Percentiles rank a stretch among this genome's conserved stretches.
These are phyloP conservation scores for Coelastrella sp. DNA, from an alignment of 139 green algal species.

Conservation along the genomic window DNA sequence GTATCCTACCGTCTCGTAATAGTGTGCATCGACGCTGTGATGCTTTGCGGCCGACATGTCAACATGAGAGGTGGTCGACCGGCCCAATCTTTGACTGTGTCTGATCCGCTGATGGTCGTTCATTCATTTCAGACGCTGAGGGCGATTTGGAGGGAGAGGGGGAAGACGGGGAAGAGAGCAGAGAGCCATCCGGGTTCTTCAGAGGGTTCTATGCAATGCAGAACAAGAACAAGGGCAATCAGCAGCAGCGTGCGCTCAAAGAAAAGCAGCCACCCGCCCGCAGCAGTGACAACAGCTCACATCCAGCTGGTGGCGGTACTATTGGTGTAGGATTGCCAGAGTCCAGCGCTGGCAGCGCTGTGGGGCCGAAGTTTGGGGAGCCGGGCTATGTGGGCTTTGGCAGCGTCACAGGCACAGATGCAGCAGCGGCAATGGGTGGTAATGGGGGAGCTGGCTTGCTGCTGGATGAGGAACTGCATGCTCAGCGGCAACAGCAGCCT, in stretches of 20 bases:
- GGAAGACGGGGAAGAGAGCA: background rate
- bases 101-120: too few relatives aligned
- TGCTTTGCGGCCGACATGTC: too few relatives aligned
- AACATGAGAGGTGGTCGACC: too few relatives aligned
- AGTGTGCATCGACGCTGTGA: too few relatives aligned
- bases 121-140: too few relatives aligned
- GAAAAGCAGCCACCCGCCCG: background rate
- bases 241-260: background rate
- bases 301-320: background rate
- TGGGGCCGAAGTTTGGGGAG: background rate
- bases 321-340: background rate
- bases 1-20: too few relatives aligned
- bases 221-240: background rate
- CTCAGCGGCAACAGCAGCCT: background rate
- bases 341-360: background rate
- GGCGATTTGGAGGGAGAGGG: too few relatives aligned
- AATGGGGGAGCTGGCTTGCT: background rate
- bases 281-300: background rate
- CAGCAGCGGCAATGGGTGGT: background rate
- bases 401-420: background rate
- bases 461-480: background rate
- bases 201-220: conserved; percentile 2
- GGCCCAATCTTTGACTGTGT: too few relatives aligned
- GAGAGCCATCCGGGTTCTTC: conserved; percentile 37
- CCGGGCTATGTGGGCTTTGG: background rate